phyloP scores from a whole-genome alignment of 2,329 filamentous ascomycete genomes.

The Cercospora brassicicola region DNA sequence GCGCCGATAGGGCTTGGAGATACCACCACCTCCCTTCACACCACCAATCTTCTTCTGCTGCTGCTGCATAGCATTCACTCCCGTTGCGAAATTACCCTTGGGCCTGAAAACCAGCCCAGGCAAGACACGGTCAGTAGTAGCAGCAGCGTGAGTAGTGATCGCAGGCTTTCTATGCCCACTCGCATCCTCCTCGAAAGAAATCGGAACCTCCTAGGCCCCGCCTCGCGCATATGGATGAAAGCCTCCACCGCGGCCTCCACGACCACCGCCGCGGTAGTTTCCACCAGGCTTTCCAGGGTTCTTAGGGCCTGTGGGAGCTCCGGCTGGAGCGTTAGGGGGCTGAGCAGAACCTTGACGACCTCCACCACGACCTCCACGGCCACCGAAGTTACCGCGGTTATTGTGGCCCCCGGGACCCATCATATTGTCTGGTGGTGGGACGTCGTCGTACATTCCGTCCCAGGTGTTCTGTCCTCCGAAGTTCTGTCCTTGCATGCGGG shows the following conservation, averaged over 20 bases:
- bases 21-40: neutral
- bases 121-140: neutral
- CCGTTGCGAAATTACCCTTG: neutral
- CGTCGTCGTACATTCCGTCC: slow-evolving; percentile 98
- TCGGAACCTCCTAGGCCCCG: slow-evolving; percentile 24
- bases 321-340: slow-evolving; percentile 61
- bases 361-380: slow-evolving; percentile 45
- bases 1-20: neutral
- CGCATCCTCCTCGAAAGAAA: neutral
- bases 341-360: slow-evolving; percentile 37
- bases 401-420: slow-evolving; percentile 3
- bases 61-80: neutral
- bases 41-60: neutral
- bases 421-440: slow-evolving; percentile 74
- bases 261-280: slow-evolving; percentile 88
- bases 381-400: slow-evolving; percentile 48
- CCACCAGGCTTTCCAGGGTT: slow-evolving; percentile 89
- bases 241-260: slow-evolving; percentile 65
- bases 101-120: neutral
- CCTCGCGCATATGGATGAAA: slow-evolving; percentile 73
- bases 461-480: slow-evolving; percentile 62
- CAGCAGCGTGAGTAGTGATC: neutral
- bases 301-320: slow-evolving; percentile 91
- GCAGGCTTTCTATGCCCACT: neutral
- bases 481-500: slow-evolving; percentile 50